phyloP scores from a whole-genome alignment of 768 basidiomycete genomes.

The Agaricus subrufescens region DNA sequence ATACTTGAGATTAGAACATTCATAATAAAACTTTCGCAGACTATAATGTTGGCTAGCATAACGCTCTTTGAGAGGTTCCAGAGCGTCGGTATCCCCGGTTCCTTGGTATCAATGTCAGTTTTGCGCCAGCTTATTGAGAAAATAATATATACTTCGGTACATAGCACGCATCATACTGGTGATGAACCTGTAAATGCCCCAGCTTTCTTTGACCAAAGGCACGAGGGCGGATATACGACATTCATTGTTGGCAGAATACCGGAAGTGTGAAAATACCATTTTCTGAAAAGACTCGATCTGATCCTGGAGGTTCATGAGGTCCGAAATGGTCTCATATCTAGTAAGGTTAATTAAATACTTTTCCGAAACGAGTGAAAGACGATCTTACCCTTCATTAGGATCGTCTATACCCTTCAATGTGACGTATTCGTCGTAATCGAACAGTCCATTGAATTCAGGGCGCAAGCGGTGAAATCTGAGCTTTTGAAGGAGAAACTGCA shows the following conservation, averaged over 20 bases:
- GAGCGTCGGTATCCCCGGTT: conserved; percentile 82
- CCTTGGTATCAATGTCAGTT: conserved; percentile 39
- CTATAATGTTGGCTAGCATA: conserved; percentile 90
- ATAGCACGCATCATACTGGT: conserved; percentile 98
- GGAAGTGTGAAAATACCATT: conserved; percentile 94
- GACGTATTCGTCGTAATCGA: conserved; percentile 99
- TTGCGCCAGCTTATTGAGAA: not conserved
- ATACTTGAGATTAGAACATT: conserved; percentile 98
- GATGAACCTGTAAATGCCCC: conserved; percentile 98
- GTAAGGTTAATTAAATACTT: conserved; percentile 9
- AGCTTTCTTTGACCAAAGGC: conserved; percentile 97
- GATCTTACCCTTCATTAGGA: conserved; percentile 92
- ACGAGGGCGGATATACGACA: conserved; percentile 95
- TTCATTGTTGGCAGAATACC: conserved; percentile 89
- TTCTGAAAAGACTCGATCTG: conserved; percentile 99
- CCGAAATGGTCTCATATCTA: conserved; percentile 96
- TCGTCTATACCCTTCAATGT: conserved; percentile 96
- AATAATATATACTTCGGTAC: conserved; percentile 68
- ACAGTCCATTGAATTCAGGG: conserved; percentile 97
- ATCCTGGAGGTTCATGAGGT: conserved; percentile 97
- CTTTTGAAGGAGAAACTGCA: conserved; percentile 92
- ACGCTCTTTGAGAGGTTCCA: conserved; percentile 84
- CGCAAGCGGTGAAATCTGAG: conserved; percentile 93
- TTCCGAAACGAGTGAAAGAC: conserved; percentile 1
- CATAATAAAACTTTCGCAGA: conserved; percentile 97